Evolutionary conservation across 495 filamentous ascomycete genomes (phyloP), one percentile per base, ranked within the genome.

Genomic region (Penicillium ochrochloron): DNA sequence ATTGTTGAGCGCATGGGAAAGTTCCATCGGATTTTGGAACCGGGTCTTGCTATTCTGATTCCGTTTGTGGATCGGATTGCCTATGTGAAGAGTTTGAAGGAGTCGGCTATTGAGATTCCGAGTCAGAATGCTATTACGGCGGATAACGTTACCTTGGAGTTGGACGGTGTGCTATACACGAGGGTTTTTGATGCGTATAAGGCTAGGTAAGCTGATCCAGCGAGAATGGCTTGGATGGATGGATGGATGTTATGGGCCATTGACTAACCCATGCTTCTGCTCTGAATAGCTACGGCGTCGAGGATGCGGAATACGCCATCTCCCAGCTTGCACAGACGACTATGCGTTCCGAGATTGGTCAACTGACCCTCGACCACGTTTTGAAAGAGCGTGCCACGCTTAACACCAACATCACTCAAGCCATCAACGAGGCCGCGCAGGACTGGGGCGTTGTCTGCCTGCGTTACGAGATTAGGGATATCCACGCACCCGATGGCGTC

Each of bases 1-100:
- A 93, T 99, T 62, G 95, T 99, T 42, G 96, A 99, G 80, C 92
- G 95, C 65, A 99, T 99, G 95, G 95, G 95, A 54, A 94, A 93
- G 74, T 99, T 95, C 82, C 86, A 92, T 78, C 85, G 92, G 27
- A 97, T 98, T 66, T 78, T 99, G 55, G 85, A 97, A 65, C 95
- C 95, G 0, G 95, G 95, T 59, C 80, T 99, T 42, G 93, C 96
- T 7, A 86, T 99, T 67, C 79, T 99, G 65, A 83, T 95, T 34
- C 95, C 95, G 1, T 92, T 99, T 68, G 67, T 99, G 73, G 95
- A 99, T 74, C 92, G 94, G 53, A 97, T 99, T 73, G 90, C 95
- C 65, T 99, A 99, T 75, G 96, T 99, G 62, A 97, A 96, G 84
- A 94, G 89, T 66, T 81, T 99, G 77, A 99, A 99, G 81, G 95